A percentile compares a stretch with the other conserved stretches of the same genome.
Evolutionary conservation across 805 yeast species (phyloP).

Genomic region (Ogataea henricii): DNA sequence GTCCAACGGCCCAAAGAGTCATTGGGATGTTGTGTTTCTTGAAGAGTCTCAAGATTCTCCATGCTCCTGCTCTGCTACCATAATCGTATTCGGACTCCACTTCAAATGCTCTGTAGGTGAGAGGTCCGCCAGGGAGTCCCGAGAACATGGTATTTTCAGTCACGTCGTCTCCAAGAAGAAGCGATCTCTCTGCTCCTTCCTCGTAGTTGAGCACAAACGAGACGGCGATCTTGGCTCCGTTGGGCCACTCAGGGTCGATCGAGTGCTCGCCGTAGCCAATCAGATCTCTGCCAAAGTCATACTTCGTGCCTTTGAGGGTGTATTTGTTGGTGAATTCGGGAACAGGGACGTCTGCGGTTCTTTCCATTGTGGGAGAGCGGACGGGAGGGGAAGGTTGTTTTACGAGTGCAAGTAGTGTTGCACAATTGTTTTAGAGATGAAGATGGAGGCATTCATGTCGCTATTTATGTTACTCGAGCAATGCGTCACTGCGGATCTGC

Average conservation of each 20-base stretch:
- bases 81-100: constrained; percentile 20
- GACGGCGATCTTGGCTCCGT: constrained; percentile 26
- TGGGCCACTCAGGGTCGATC: constrained; percentile 29
- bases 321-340: constrained; percentile 5
- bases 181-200: constrained; percentile 29
- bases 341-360: constrained; percentile 9
- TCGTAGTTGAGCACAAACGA: constrained; percentile 31
- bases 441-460: not conserved
- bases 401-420: not conserved
- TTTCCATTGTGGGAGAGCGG: constrained; percentile 13
- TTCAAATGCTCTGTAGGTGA: constrained; percentile 10
- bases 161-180: constrained; percentile 15
- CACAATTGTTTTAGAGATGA: not conserved
- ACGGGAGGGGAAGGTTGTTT: no score
- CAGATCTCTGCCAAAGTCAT: constrained; percentile 17
- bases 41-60: constrained; percentile 34
- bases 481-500: no score
- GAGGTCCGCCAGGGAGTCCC: constrained; percentile 5
- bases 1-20: constrained; percentile 42
- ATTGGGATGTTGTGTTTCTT: constrained; percentile 35
- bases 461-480: no score
- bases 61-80: constrained; percentile 17
- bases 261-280: constrained; percentile 30
- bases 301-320: constrained; percentile 17
- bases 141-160: constrained; percentile 17